Base-by-base conservation (phyloP, 768 basidiomycete species). In the Boletus vermiculosoides region DNA sequence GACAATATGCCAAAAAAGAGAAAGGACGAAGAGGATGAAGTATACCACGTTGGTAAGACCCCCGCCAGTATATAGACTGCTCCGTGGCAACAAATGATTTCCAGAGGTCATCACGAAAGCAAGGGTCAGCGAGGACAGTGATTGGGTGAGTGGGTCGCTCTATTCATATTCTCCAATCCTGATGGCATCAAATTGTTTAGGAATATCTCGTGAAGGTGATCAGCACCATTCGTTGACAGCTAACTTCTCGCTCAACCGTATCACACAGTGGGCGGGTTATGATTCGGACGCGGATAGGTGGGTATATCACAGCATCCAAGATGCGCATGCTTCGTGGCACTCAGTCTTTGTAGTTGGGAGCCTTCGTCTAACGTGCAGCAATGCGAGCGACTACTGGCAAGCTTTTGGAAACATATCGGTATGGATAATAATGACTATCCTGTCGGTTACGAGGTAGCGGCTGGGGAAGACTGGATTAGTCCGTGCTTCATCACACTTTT, bases 151-250 rank as follows among this genome's bases (percentile, higher is more conserved):
- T 68, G 47, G 20, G 51, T 34, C 33, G 22, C 36, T 34, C 45
- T 2, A 30, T 15, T 15, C 15, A 22, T 40, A 13, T 30, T 31
- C 8, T 28, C 37, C 22, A 13, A 48, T 45, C 23, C 7, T 15
- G 23, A 68, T 40, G 5, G 9, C 13, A 4, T 49, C 16, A 23
- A 6, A 41, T 22, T 22, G 15, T 56, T 33, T 45, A 85, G 88
- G 82, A 87, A 71, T 90, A 90, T 62, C 66, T 64, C 51, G 87
- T 90, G 40, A 89, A 89, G 77, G 88, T 88, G 57, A 57, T 55
- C 39, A n/a, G 5, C 22, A 15, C 31, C 23, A 18, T 28, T 45
- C 36, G 23, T 15, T 46, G 23, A 46, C 36, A 10, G 11, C 16
- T 15, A 15, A 13, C 30, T 10, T 47, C 5, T 47, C 50, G 54